A percentile compares a stretch with the other conserved stretches of the same genome.
phyloP scores from a whole-genome alignment of 768 basidiomycete genomes.

The Stropharia rugosoannulata region DNA sequence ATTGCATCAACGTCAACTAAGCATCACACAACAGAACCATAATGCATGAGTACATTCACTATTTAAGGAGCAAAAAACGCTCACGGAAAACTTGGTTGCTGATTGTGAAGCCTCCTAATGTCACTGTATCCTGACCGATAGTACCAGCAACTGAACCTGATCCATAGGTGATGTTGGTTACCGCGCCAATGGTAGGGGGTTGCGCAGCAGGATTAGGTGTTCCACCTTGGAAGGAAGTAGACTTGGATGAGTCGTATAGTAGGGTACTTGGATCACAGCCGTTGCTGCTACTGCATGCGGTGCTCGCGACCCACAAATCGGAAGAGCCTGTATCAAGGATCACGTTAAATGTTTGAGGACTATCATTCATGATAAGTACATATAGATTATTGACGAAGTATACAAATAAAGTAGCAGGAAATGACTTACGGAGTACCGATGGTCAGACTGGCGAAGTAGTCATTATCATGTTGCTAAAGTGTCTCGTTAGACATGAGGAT shows the following conservation, averaged over 20 bases:
- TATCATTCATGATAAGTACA: constrained; percentile 25
- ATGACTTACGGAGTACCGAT: constrained; percentile 8
- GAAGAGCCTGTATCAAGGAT: constrained; percentile 90
- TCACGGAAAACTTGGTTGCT: constrained; percentile 52
- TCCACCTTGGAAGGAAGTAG: constrained; percentile 17
- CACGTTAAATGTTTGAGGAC: constrained; percentile 68
- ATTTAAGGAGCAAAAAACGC: constrained; percentile 12
- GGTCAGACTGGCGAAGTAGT: constrained; percentile 2
- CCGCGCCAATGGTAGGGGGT: neutral
- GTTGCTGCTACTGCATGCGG: constrained; percentile 30
- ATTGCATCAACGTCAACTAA: constrained; percentile 59
- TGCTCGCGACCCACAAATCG: constrained; percentile 83
- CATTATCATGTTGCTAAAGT: neutral
- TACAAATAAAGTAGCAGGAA: neutral
- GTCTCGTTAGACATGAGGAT: neutral
- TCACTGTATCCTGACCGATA: constrained; percentile 58
- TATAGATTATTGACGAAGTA: neutral
- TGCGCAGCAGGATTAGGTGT: neutral
- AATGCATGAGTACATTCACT: neutral
- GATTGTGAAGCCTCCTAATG: constrained; percentile 63
- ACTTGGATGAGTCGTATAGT: constrained; percentile 35
- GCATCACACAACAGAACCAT: neutral
- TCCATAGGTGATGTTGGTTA: constrained; percentile 51
- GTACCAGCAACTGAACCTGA: constrained; percentile 64
- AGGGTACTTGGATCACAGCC: constrained; percentile 39